phyloP scores from a whole-genome alignment of 78 protist genomes.

The Isochrysis galbana region DNA sequence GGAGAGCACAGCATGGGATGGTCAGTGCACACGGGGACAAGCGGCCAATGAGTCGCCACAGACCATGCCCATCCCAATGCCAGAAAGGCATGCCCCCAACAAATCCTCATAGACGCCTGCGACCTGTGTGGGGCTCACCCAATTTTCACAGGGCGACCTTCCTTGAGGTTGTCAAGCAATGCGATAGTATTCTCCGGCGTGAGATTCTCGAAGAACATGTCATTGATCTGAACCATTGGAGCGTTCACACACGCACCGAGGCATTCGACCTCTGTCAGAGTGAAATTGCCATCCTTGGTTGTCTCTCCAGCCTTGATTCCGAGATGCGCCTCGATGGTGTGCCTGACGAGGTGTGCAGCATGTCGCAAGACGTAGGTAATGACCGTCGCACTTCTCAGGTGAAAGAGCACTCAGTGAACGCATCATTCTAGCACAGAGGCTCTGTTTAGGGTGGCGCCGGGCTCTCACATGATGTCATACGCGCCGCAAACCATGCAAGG shows the following conservation, averaged over 20 bases:
- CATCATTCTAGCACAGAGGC: no score
- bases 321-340: constrained; percentile 53
- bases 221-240: constrained; percentile 81
- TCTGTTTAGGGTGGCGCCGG: no score
- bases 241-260: constrained; percentile 97
- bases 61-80: no score
- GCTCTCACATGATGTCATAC: constrained; percentile 63
- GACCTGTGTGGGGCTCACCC: no score
- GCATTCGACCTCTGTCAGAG: constrained; percentile 94
- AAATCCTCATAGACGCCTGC: no score
- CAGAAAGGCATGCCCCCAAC: no score
- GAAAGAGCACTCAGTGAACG: no score
- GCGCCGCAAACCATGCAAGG: constrained; percentile 95
- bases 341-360: not conserved
- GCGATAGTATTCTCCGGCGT: constrained; percentile 30
- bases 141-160: not conserved
- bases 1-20: not conserved
- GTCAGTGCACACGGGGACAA: no score
- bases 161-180: constrained; percentile 39
- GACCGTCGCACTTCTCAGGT: no score
- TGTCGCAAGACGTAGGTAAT: no score
- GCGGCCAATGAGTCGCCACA: no score
- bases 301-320: constrained; percentile 66
- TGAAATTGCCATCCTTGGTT: constrained; percentile 75
- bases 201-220: constrained; percentile 51